phyloP scores from a whole-genome alignment of 176 grass and related monocot species.

The Oryza brachyantha region DNA sequence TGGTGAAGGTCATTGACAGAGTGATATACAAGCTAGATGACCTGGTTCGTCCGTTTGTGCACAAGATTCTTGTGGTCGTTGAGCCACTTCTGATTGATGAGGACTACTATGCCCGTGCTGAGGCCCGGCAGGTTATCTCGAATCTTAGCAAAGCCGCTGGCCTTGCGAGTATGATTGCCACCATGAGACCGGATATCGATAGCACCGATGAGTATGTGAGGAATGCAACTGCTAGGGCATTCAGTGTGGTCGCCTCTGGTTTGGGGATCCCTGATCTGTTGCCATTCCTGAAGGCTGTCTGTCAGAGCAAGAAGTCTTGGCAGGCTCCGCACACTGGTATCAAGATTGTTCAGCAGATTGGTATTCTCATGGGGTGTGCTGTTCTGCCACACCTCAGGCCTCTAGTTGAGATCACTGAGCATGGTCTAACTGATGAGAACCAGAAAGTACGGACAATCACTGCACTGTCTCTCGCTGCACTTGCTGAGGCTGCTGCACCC shows the following conservation, averaged over 20 bases:
- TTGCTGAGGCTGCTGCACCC: conserved; percentile 84
- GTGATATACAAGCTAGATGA: conserved; percentile 96
- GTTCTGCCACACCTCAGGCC: conserved; percentile 90
- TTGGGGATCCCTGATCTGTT: conserved; percentile 86
- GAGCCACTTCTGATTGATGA: conserved; percentile 96
- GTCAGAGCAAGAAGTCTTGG: conserved; percentile 95
- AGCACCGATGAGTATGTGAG: conserved; percentile 98
- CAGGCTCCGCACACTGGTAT: conserved; percentile 89
- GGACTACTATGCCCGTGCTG: conserved; percentile 98
- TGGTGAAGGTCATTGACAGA: conserved; percentile 96
- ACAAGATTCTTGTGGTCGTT: conserved; percentile 96
- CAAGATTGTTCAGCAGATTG: conserved; percentile 96
- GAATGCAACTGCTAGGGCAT: conserved; percentile 94
- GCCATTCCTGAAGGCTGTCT: conserved; percentile 64
- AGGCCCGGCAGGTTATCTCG: conserved; percentile 87
- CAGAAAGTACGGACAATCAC: conserved; percentile 97
- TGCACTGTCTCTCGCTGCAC: conserved; percentile 87
- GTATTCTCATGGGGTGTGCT: conserved; percentile 96
- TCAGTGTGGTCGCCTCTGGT: conserved; percentile 96
- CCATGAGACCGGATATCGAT: conserved; percentile 96
- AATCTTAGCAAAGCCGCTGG: conserved; percentile 98
- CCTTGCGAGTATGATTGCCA: conserved; percentile 97
- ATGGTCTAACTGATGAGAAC: conserved; percentile 86
- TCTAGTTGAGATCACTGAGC: conserved; percentile 91
- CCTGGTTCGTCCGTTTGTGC: conserved; percentile 91